Percentiles rank a stretch among this genome's conserved stretches.
Evolutionary conservation across 73 alveolate species (phyloP).

Genomic region (Paraurostyla sp.): DNA sequence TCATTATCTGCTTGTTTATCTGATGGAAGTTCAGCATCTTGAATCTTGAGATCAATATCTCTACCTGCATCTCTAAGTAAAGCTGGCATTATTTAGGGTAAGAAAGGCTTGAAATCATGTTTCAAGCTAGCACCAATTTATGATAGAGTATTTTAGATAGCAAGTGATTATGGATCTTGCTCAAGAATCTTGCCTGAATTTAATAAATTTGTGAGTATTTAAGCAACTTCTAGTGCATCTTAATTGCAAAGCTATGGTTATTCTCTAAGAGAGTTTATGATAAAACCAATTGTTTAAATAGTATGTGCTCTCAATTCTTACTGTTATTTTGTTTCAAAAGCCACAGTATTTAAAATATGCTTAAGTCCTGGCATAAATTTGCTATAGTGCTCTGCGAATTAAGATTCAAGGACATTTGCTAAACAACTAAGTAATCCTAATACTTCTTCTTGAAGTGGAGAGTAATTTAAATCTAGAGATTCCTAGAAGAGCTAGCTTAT

Average conservation of each 20-base stretch:
- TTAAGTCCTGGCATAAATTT: conserved; percentile 72
- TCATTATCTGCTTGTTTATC: neutral
- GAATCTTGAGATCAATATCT: conserved; percentile 59
- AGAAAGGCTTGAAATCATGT: conserved; percentile 66
- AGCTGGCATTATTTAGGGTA: conserved; percentile 60
- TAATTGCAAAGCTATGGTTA: neutral
- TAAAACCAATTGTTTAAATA: conserved; percentile 71
- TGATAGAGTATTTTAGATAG: conserved; percentile 65
- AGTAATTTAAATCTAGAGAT: conserved; percentile 70
- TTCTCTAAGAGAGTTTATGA: conserved; percentile 54
- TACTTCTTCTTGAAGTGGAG: conserved; percentile 81
- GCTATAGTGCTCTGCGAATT: conserved; percentile 60
- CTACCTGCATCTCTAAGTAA: conserved; percentile 55
- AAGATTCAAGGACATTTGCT: conserved; percentile 60
- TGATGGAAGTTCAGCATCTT: conserved; percentile 59
- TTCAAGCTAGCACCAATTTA: conserved; percentile 66
- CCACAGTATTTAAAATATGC: conserved; percentile 43
- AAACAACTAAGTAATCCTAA: conserved; percentile 64
- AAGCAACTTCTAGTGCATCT: conserved; percentile 18
- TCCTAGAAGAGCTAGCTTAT: conserved; percentile 67
- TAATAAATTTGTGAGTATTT: neutral
- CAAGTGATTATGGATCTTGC: conserved; percentile 66
- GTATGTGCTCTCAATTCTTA: conserved; percentile 64
- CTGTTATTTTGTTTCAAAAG: conserved; percentile 65
- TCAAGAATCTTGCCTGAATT: conserved; percentile 33